These are phyloP conservation scores for Lithocarpus polystachyus DNA, from an alignment of 306 rosid species.

Conservation along the genomic window DNA sequence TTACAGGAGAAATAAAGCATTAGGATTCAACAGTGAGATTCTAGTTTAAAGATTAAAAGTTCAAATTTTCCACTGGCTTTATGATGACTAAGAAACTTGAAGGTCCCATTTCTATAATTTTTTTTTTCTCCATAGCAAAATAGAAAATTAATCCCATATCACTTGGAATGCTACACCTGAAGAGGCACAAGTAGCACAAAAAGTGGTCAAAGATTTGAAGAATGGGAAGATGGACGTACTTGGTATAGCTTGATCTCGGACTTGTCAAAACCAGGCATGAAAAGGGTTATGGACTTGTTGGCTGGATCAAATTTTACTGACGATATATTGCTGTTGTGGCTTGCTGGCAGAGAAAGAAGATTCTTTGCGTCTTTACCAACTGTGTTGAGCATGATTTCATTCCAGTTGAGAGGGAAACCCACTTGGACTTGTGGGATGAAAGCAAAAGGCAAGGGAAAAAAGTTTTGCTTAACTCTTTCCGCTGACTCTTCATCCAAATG, in stretches of 20 bases:
- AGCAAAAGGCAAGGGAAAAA: conserved; percentile 74
- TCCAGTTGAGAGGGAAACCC: conserved; percentile 53
- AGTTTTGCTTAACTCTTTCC: conserved; percentile 38
- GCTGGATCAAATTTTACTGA: conserved; percentile 66
- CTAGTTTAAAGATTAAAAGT: neutral
- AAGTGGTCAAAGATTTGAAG: neutral
- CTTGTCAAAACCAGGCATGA: conserved; percentile 95
- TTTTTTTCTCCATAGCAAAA: neutral
- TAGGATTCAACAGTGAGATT: neutral
- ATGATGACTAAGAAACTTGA: neutral
- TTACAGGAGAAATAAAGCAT: neutral
- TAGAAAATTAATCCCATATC: conserved; percentile 1
- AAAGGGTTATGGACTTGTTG: conserved; percentile 65
- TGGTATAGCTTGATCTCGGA: conserved; percentile 92
- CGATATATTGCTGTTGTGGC: conserved; percentile 31
- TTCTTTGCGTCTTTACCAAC: conserved; percentile 45
- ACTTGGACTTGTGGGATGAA: conserved; percentile 48
- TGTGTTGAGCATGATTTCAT: conserved; percentile 36
- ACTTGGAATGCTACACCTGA: conserved; percentile 3
- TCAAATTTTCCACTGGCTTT: neutral
- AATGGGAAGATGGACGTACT: conserved; percentile 35
- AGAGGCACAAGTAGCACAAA: neutral
- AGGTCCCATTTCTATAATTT: neutral
- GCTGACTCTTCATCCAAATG: conserved; percentile 36
- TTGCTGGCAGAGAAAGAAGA: conserved; percentile 48